Evolutionary conservation across 192 early-diverging fungal genomes (phyloP).

Genomic region (Dimargaris cristalligena): DNA sequence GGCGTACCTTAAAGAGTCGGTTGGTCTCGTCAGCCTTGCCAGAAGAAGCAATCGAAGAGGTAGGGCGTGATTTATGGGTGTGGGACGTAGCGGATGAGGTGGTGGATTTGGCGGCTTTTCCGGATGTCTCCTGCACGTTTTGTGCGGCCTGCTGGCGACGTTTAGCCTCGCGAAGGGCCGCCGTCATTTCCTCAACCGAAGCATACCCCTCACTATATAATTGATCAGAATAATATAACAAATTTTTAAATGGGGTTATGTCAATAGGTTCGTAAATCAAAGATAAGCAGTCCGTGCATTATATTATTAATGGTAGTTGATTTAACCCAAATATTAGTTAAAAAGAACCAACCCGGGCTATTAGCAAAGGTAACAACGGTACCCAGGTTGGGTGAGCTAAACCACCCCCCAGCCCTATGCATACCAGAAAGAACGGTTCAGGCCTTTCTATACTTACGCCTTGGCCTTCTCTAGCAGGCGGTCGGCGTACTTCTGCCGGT

Average conservation of each 20-base stretch:
- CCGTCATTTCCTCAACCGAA: conserved; percentile 27
- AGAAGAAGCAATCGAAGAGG: too few relatives aligned
- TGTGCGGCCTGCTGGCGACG: conserved; percentile 6
- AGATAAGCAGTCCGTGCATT: neutral
- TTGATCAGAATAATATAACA: neutral
- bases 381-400: too few relatives aligned
- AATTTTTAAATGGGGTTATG: neutral
- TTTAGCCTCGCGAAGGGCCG: conserved; percentile 17
- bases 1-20: neutral
- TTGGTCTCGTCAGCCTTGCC: neutral
- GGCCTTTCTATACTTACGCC: conserved; percentile 19
- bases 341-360: too few relatives aligned
- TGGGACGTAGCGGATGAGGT: neutral
- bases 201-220: conserved; percentile 28
- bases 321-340: too few relatives aligned
- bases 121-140: neutral
- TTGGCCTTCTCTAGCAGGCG: conserved; percentile 39
- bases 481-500: conserved; percentile 43
- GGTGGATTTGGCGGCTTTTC: neutral
- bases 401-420: neutral
- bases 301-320: too few relatives aligned
- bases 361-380: too few relatives aligned
- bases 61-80: too few relatives aligned
- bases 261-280: neutral
- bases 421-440: neutral